Base-by-base conservation (phyloP, 1,284 basidiomycete genomes). In the Cutaneotrichosporon cyanovorans region DNA sequence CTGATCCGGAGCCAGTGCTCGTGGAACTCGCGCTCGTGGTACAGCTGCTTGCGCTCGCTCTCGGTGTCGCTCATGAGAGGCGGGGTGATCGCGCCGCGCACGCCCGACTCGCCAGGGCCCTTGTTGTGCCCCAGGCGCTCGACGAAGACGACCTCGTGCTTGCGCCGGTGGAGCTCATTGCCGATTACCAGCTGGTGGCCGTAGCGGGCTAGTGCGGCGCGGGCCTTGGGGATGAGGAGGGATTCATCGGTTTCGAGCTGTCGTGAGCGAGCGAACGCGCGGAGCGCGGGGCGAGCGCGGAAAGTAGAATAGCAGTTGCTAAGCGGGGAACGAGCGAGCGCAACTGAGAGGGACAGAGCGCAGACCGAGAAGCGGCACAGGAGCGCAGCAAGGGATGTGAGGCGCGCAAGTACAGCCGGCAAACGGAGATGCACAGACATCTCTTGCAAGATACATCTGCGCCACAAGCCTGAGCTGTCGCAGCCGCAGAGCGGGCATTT, bases 151-250 rank as follows among this genome's bases (percentile, higher is more conserved):
- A 98, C 92, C 66, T 92, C 85, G 58, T 79, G 79, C 71, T 98
- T 98, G 45, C 93, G 80, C 39, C 80, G 76, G 61, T 92, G 80
- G 12, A 98, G 80, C 51, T 93, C 85, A 69, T 98, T 98, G 21
- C 88, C 93, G 58, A 98, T 90, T 40, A 98, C 95, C 21, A 96
- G 82, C 68, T 97, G 92, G 68, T 98, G 93, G 0, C 92, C 91
- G 66, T 98, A 98, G 19, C 91, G 80, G 53, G 89, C 83, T 22
- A 98, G 78, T 3, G 93, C 88, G 3, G 77, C 80, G 21, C 82
- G 79, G 0, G 93, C 85, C 75, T 98, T 98, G 21, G 93, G 92
- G 42, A 97, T 79, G 16, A 98, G 77, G 9, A 98, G 75, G 1
- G 74, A 42, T 15, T 74, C 74, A 60, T 98, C 93, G 4, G 95